A percentile compares a stretch with the other conserved stretches of the same genome.
Conservation (phyloP, 306 rosid species). For the Carpinus fangiana region DNA sequence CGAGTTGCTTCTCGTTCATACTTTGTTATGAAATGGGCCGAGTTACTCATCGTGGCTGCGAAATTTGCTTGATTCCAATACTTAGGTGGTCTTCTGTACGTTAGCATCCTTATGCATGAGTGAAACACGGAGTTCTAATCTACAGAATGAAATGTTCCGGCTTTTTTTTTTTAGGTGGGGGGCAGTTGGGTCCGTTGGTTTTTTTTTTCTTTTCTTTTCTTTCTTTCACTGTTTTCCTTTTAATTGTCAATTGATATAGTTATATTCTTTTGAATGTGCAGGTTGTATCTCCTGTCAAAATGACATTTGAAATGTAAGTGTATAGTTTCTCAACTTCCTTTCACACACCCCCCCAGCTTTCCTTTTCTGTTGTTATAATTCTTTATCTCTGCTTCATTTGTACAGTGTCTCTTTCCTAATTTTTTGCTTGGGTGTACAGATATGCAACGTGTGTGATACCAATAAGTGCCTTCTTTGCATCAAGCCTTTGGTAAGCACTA, state of each 20-base stretch:
- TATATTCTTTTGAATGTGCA: constrained; percentile 39
- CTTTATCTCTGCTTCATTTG: constrained; percentile 3
- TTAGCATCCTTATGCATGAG: background rate
- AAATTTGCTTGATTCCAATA: background rate
- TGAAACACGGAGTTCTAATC: background rate
- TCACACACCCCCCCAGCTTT: background rate
- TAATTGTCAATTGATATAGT: constrained; percentile 7
- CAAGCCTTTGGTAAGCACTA: constrained; percentile 87
- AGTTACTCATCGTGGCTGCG: background rate
- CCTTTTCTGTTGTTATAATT: background rate
- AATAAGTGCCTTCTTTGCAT: constrained; percentile 92
- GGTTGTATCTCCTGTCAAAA: constrained; percentile 91
- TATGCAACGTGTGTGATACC: constrained; percentile 93
- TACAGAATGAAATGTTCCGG: background rate
- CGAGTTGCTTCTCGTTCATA: background rate
- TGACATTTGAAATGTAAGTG: constrained; percentile 93
- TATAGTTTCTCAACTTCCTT: background rate
- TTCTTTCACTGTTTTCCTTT: too few relatives aligned
- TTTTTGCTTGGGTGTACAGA: constrained; percentile 46
- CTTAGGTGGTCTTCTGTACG: background rate
- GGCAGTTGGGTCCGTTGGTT: background rate
- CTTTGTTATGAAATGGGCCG: background rate
- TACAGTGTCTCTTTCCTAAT: constrained; percentile 11
- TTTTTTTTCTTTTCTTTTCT: background rate
- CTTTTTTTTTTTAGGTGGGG: background rate